Evolutionary conservation across 768 basidiomycete species (phyloP).

Genomic region (Leucosporidium creatinivorum): DNA sequence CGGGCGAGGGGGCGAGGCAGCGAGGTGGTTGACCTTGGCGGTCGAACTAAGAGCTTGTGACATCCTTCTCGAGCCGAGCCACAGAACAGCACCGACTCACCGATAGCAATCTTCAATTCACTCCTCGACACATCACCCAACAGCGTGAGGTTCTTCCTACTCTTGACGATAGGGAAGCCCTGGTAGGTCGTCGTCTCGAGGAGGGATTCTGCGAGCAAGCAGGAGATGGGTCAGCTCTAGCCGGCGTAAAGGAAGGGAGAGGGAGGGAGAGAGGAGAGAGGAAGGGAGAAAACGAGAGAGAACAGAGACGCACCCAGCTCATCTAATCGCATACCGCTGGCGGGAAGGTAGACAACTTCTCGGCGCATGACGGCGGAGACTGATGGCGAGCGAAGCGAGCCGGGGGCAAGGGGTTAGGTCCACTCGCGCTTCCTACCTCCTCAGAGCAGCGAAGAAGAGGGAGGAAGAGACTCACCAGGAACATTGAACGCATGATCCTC

Average conservation of each 20-base stretch:
- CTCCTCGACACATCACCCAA: conserved; percentile 81
- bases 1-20: too few species aligned
- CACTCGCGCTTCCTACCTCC: not conserved
- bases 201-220: conserved; percentile 62
- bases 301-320: conserved; percentile 61
- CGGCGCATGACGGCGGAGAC: conserved; percentile 81
- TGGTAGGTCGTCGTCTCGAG: conserved; percentile 68
- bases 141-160: conserved; percentile 54
- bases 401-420: not conserved
- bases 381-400: not conserved
- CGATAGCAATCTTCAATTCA: conserved; percentile 76
- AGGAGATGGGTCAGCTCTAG: too few species aligned
- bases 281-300: not conserved
- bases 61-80: not conserved
- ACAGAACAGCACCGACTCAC: conserved; percentile 45
- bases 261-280: not conserved
- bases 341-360: conserved; percentile 64
- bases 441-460: not conserved
- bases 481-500: conserved; percentile 88
- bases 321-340: conserved; percentile 64
- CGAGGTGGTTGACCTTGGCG: too few species aligned
- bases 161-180: conserved; percentile 80
- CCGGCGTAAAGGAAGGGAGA: conserved; percentile 6
- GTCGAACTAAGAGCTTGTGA: not conserved
- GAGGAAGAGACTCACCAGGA: conserved; percentile 54